Evolutionary conservation across 2,329 filamentous ascomycete genomes (phyloP).

Genomic region (Botrytis galanthina): DNA sequence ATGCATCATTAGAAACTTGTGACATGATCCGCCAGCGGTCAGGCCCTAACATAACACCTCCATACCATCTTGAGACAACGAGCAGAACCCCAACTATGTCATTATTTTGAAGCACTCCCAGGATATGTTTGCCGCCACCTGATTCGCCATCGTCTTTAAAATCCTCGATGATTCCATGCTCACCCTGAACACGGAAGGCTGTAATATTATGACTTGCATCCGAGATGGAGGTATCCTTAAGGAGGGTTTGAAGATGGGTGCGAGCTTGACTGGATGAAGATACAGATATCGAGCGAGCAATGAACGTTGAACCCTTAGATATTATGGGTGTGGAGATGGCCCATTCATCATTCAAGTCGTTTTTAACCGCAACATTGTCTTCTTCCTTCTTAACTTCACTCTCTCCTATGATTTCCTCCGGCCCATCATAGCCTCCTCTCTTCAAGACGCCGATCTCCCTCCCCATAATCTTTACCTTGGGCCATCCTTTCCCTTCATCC

Average conservation of each 20-base stretch:
- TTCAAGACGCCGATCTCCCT: conserved; percentile 73
- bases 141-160: conserved; percentile 57
- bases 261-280: conserved; percentile 43
- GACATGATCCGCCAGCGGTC: conserved; percentile 64
- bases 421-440: conserved; percentile 61
- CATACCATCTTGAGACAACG: conserved; percentile 61
- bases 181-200: conserved; percentile 35
- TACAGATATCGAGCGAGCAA: conserved; percentile 51
- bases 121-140: conserved; percentile 56
- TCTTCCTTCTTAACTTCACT: conserved; percentile 8
- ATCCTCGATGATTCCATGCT: conserved; percentile 31
- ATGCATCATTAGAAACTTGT: conserved; percentile 53
- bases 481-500: conserved; percentile 48
- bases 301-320: conserved; percentile 55
- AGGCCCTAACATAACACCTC: conserved; percentile 58
- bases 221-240: conserved; percentile 51
- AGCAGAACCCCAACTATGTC: conserved; percentile 53
- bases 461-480: conserved; percentile 66
- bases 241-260: conserved; percentile 47
- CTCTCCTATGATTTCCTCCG: conserved; percentile 11
- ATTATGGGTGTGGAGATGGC: conserved; percentile 51
- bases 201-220: conserved; percentile 54
- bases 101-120: conserved; percentile 53
- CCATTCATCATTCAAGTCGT: conserved; percentile 42
- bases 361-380: not conserved